Conservation (phyloP, 768 basidiomycete genomes). For the Chalciporus pseudorubinellus region DNA sequence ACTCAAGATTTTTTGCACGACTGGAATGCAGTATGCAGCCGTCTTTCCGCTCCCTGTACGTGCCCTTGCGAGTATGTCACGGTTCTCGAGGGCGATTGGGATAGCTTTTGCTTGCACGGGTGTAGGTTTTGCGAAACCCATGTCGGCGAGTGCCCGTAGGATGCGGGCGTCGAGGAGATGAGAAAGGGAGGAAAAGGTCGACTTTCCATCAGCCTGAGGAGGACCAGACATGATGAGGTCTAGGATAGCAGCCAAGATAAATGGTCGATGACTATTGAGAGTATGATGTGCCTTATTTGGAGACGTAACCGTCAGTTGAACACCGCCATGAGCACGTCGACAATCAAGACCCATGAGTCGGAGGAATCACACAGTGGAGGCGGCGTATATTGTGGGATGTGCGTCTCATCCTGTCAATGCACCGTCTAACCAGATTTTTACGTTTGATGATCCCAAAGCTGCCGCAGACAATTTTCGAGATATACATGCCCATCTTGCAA, state of each 20-base stretch:
- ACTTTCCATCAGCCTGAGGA: constrained; percentile 39
- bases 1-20: constrained; percentile 83
- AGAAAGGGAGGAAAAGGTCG: constrained; percentile 61
- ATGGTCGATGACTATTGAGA: background rate
- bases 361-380: constrained; percentile 6
- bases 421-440: constrained; percentile 3
- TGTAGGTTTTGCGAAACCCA: constrained; percentile 88
- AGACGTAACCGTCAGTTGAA: background rate
- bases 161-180: constrained; percentile 82
- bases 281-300: background rate
- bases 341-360: constrained; percentile 16
- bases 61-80: constrained; percentile 90
- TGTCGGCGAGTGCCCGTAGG: constrained; percentile 85
- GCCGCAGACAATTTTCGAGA: constrained; percentile 69
- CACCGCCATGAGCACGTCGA: constrained; percentile 10
- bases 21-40: constrained; percentile 89
- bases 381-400: constrained; percentile 45
- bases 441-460: constrained; percentile 42
- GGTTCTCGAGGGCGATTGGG: constrained; percentile 83
- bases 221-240: constrained; percentile 35
- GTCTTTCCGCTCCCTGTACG: constrained; percentile 98
- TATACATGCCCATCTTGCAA: constrained; percentile 86
- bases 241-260: too few species aligned
- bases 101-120: constrained; percentile 90
- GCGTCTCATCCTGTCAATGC: constrained; percentile 19